phyloP scores from a whole-genome alignment of 208 protist genomes.

The Leishmania amazonensis region DNA sequence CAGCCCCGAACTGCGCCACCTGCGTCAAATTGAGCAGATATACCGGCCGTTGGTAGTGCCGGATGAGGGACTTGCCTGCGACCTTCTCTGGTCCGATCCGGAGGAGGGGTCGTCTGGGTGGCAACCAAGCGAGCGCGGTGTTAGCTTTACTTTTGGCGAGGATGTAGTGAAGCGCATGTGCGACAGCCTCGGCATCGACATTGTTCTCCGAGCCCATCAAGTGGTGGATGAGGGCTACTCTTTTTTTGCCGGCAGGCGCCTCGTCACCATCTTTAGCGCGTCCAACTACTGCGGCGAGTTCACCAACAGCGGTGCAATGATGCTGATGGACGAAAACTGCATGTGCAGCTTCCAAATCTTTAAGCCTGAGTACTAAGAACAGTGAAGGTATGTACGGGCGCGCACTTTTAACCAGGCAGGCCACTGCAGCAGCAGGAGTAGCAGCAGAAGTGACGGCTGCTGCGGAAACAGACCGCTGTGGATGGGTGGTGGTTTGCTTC shows the following conservation, averaged over 20 bases:
- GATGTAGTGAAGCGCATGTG: conserved; percentile 96
- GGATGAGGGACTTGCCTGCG: conserved; percentile 91
- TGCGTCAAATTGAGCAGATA: conserved; percentile 95
- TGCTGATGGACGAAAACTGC: conserved; percentile 96
- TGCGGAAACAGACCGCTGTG: not conserved
- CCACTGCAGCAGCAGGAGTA: not conserved
- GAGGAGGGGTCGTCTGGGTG: conserved; percentile 77
- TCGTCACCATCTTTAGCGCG: conserved; percentile 99
- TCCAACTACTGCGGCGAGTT: conserved; percentile 99
- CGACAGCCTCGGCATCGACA: conserved; percentile 97
- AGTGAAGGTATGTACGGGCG: not conserved
- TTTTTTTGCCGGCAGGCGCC: conserved; percentile 97
- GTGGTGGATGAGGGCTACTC: conserved; percentile 98
- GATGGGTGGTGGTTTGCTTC: not conserved
- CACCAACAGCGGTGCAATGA: conserved; percentile 99
- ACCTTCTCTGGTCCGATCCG: conserved; percentile 99
- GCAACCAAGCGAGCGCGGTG: conserved; percentile 97
- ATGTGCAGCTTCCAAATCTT: conserved; percentile 98
- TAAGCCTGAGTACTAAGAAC: conserved; percentile 65
- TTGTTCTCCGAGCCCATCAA: conserved; percentile 99
- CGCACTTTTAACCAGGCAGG: not conserved
- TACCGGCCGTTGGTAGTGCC: conserved; percentile 32
- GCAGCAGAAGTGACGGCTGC: not conserved
- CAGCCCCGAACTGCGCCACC: conserved; percentile 97
- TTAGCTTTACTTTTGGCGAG: conserved; percentile 97